A percentile compares a stretch with the other conserved stretches of the same genome.
Evolutionary conservation across 257 asterid genomes (phyloP).

Genomic region (Ocimum tenuiflorum): DNA sequence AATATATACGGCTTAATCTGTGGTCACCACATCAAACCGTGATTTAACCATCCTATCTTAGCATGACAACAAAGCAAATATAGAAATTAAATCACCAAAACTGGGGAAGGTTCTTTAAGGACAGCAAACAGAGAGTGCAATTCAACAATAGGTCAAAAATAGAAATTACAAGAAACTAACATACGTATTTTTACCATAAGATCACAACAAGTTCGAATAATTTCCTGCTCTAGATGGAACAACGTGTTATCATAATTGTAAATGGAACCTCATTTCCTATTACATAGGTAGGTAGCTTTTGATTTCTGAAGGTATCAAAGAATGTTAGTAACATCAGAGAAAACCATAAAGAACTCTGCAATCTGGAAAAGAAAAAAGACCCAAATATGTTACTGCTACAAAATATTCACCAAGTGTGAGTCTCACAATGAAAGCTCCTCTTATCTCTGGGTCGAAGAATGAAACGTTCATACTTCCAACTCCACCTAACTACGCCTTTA

Average conservation of each 20-base stretch:
- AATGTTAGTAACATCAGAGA: not conserved
- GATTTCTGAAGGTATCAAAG: not conserved
- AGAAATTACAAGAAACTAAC: not conserved
- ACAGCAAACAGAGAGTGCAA: not conserved
- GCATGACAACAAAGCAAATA: not conserved
- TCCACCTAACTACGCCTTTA: constrained; percentile 24
- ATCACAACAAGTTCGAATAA: not conserved
- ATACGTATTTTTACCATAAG: no score
- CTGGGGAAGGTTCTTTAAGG: not conserved
- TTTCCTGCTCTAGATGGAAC: not conserved
- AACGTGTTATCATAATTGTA: not conserved
- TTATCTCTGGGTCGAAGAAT: not conserved
- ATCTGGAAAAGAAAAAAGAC: not conserved
- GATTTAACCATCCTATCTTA: constrained; percentile 21
- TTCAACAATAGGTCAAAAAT: no score
- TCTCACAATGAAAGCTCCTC: not conserved
- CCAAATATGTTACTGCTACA: constrained; percentile 1
- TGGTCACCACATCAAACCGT: not conserved
- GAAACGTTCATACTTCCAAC: not conserved
- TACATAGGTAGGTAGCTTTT: not conserved
- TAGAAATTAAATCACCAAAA: not conserved
- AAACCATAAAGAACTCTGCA: not conserved
- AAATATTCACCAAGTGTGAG: not conserved
- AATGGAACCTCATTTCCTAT: not conserved
- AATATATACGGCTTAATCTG: constrained; percentile 32